phyloP scores from a whole-genome alignment of 257 asterid genomes.

The Forsythia suspensa region DNA sequence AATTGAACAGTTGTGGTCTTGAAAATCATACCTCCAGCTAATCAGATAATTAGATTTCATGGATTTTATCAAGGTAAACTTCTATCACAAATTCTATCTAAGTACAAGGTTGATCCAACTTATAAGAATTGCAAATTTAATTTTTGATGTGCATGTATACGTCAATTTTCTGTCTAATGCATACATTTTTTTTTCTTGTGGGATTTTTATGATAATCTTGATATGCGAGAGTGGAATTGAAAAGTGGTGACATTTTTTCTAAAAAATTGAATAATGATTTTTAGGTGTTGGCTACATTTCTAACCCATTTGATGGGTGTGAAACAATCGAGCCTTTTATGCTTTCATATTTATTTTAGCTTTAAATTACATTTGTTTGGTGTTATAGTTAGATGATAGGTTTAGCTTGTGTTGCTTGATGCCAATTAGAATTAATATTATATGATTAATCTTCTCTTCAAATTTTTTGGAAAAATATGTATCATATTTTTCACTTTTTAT shows the following conservation, averaged over 20 bases:
- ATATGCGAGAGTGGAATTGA: slow-evolving; percentile 4
- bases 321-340: not conserved
- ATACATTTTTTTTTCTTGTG: not conserved
- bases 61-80: too few species aligned
- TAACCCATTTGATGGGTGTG: not conserved
- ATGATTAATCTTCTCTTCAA: too few species aligned
- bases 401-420: not conserved
- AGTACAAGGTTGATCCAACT: too few species aligned
- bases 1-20: too few species aligned
- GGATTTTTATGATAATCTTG: not conserved
- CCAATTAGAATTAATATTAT: too few species aligned
- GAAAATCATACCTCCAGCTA: too few species aligned
- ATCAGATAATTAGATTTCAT: too few species aligned
- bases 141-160: too few species aligned
- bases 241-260: not conserved
- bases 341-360: slow-evolving; percentile 8
- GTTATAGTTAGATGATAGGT: not conserved
- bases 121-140: too few species aligned
- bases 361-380: slow-evolving; percentile 9
- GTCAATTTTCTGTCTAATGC: not conserved
- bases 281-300: slow-evolving; percentile 3
- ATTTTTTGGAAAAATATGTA: too few species aligned
- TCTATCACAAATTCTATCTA: too few species aligned
- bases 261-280: not conserved
- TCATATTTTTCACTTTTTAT: too few species aligned